Conservation (phyloP, 2,329 filamentous ascomycete genomes). For the Emmonsiellopsis sp. region DNA sequence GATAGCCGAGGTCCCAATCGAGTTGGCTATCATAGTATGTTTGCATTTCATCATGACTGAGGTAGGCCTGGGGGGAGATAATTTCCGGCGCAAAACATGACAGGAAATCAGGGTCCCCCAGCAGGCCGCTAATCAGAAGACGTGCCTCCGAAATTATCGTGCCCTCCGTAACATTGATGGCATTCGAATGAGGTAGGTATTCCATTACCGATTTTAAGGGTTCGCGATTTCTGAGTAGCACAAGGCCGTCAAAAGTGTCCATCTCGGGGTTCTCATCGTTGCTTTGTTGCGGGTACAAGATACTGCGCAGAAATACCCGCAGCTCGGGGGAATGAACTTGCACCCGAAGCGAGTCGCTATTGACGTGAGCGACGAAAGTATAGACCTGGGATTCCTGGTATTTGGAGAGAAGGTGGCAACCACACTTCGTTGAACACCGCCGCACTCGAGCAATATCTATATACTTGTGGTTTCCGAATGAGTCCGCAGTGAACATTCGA, state of each 20-base stretch:
- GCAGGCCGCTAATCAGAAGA: neutral
- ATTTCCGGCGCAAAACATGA: neutral
- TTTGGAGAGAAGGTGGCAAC: neutral
- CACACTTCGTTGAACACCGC: neutral
- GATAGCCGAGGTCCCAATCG: neutral
- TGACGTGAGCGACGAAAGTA: neutral
- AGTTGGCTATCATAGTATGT: neutral
- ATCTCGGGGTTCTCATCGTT: no score
- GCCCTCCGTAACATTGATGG: neutral
- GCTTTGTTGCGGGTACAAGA: neutral
- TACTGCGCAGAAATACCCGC: neutral
- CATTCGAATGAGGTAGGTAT: neutral
- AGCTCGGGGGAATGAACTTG: neutral
- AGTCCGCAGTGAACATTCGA: neutral
- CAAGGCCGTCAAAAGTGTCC: no score
- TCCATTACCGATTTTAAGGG: no score
- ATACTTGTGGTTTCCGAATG: neutral
- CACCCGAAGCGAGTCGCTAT: neutral
- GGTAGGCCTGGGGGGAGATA: neutral
- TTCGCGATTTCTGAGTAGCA: no score
- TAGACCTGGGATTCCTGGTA: neutral
- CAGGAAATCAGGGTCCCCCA: neutral
- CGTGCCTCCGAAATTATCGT: neutral
- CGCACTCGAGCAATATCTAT: neutral
- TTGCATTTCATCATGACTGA: neutral